Evolutionary conservation across 768 basidiomycete species (phyloP), one percentile per base, ranked within the genome.

Genomic region (Candolleomyces aberdarensis): DNA sequence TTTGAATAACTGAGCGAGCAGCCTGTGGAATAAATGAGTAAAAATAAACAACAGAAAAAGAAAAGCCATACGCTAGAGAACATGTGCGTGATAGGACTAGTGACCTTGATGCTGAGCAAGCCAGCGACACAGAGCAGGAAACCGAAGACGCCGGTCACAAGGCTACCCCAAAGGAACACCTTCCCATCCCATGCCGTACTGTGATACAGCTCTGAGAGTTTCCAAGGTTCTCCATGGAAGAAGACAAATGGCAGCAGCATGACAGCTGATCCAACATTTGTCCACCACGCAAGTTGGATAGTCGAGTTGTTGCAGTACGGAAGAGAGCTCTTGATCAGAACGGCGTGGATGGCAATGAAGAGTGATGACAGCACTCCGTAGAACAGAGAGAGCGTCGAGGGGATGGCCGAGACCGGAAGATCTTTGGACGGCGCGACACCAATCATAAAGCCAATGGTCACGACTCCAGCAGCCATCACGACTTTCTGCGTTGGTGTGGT

Each of bases 51-150:
- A 46, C 58, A 60, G 36, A 58, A 48, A 55, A 43, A 60, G 50
- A 65, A 43, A n/a, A 54, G 11, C 79, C 86, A 70, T 66, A 90
- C 89, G 64, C 82, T 88, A 15, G 86, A 87, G 74, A 93, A 89
- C 89, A 92, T 93, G 70, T 92, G 92, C 1, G 90, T 92, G 57
- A 94, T 82, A 5, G 91, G 91, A 59, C 87, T 89, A 15, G 91
- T 92, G 54, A 91, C 83, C 69, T 89, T 89, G 76, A 94, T 91
- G 68, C 88, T 89, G 62, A 94, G 75, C 65, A 92, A 74, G 20
- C 89, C 89, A 0, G 92, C 90, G 44, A 94, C 74, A 64, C 89
- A 91, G 43, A 94, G 85, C 61, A 92, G 70, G 76, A 92, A 94
- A 2, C 91, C 91, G 62, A 91, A 89, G n/a, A 87, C 62, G 17